A percentile compares a stretch with the other conserved stretches of the same genome.
phyloP scores from a whole-genome alignment of 2,329 filamentous ascomycete genomes.

The Fusarium palustre region DNA sequence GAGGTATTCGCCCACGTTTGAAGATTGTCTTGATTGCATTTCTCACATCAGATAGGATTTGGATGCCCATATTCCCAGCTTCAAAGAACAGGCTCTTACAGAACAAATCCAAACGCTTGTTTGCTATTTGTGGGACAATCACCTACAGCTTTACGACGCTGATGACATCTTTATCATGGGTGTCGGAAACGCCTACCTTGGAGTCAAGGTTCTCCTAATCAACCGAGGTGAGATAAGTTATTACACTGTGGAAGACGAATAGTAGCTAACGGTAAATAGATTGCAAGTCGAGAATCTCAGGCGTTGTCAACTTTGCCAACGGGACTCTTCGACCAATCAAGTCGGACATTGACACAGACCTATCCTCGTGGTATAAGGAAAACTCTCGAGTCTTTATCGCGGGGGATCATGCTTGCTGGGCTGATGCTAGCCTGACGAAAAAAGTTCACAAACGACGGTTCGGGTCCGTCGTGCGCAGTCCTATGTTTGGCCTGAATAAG shows the following conservation, averaged over 20 bases:
- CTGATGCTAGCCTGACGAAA: constrained; percentile 67
- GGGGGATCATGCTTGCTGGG: constrained; percentile 80
- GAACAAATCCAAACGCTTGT: constrained; percentile 78
- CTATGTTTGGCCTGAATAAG: constrained; percentile 60
- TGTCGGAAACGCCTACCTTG: constrained; percentile 88
- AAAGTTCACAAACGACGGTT: constrained; percentile 72
- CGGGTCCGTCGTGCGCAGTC: constrained; percentile 67
- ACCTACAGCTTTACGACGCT: constrained; percentile 80
- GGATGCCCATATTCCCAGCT: constrained; percentile 60
- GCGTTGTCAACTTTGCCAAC: constrained; percentile 84
- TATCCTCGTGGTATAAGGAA: constrained; percentile 85
- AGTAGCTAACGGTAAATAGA: constrained; percentile 53
- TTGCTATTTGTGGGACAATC: constrained; percentile 96
- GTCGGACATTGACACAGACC: constrained; percentile 78
- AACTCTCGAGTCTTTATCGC: constrained; percentile 85
- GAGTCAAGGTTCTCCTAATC: constrained; percentile 83
- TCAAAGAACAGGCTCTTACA: constrained; percentile 63
- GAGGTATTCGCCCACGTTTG: constrained; percentile 59
- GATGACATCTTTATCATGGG: constrained; percentile 87
- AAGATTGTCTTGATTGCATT: not conserved
- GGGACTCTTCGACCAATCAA: constrained; percentile 81
- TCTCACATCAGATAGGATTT: constrained; percentile 55
- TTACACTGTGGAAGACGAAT: not conserved
- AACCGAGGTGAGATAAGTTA: constrained; percentile 69
- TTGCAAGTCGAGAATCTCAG: constrained; percentile 75